Conservation (phyloP, 768 basidiomycete genomes). For the Lactifluus rugatus region DNA sequence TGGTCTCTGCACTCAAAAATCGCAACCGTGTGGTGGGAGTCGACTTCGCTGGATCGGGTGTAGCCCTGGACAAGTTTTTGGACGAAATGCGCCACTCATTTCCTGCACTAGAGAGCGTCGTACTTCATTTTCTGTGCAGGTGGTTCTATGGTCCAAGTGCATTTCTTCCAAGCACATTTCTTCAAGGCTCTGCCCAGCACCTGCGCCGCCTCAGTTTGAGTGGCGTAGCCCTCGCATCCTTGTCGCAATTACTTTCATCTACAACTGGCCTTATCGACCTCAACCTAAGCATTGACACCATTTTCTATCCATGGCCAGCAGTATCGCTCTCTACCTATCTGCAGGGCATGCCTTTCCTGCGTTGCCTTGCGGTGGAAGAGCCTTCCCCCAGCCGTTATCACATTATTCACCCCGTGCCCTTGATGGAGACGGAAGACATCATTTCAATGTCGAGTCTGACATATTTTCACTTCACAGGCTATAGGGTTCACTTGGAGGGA, state of each 20-base stretch:
- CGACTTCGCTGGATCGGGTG: too few relatives aligned
- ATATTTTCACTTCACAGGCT: neutral
- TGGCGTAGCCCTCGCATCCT: neutral
- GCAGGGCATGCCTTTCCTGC: neutral
- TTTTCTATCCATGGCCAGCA: neutral
- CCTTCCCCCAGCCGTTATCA: too few relatives aligned
- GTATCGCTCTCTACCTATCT: neutral
- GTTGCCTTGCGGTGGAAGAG: neutral
- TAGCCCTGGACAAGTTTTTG: neutral
- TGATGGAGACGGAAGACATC: too few relatives aligned
- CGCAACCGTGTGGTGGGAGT: neutral
- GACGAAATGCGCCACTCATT: neutral
- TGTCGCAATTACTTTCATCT: neutral
- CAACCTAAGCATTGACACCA: neutral
- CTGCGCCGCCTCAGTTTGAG: neutral
- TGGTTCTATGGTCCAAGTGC: too few relatives aligned
- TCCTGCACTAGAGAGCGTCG: neutral
- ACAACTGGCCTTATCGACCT: neutral
- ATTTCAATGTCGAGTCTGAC: neutral
- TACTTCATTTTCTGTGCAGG: too few relatives aligned
- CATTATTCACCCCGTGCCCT: too few relatives aligned
- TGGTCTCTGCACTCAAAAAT: neutral
- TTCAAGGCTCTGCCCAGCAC: neutral
- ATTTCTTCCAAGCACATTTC: neutral
- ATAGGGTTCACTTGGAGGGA: neutral